Evolutionary conservation across 352 stramenopile genomes (phyloP).

Genomic region (Phytophthora chlamydospora): DNA sequence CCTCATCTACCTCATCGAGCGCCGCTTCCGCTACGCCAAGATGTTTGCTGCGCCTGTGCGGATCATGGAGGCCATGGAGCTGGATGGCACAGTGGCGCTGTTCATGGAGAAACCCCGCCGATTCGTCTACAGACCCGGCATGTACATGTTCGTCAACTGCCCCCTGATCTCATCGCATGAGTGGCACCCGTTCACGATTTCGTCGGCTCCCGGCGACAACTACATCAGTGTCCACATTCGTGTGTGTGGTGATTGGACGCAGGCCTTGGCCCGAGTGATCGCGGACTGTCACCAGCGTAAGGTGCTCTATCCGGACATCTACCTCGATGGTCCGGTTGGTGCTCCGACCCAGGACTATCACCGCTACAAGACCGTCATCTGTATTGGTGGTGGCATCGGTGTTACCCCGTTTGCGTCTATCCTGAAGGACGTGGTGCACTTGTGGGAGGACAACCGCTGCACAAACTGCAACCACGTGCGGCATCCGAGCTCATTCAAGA

Average conservation of each 20-base stretch:
- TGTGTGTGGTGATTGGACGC: slow-evolving; percentile 76
- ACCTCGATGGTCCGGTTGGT: slow-evolving; percentile 76
- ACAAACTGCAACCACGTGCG: slow-evolving; percentile 75
- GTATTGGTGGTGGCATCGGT: slow-evolving; percentile 76
- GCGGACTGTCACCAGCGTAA: slow-evolving; percentile 67
- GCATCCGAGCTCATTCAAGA: slow-evolving; percentile 72
- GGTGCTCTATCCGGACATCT: slow-evolving; percentile 70
- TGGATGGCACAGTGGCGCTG: slow-evolving; percentile 71
- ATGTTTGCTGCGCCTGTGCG: slow-evolving; percentile 67
- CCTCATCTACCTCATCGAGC: slow-evolving; percentile 72
- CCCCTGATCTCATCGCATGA: slow-evolving; percentile 80
- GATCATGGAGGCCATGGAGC: slow-evolving; percentile 69
- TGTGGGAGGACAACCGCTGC: slow-evolving; percentile 80
- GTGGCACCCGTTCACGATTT: slow-evolving; percentile 94
- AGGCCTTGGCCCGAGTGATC: slow-evolving; percentile 63
- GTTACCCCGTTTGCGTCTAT: slow-evolving; percentile 87
- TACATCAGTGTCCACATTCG: slow-evolving; percentile 85
- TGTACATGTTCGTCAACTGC: slow-evolving; percentile 92
- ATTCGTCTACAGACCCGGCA: slow-evolving; percentile 78
- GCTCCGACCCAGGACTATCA: slow-evolving; percentile 81
- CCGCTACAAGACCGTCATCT: slow-evolving; percentile 79
- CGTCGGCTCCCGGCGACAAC: slow-evolving; percentile 82
- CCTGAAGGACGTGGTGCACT: slow-evolving; percentile 75
- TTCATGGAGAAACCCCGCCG: slow-evolving; percentile 80
- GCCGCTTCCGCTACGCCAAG: slow-evolving; percentile 75